A percentile compares a stretch with the other conserved stretches of the same genome.
These are phyloP conservation scores for Centrapalus pauciflorus DNA, from an alignment of 129 eudicot genomes.

Conservation along the genomic window DNA sequence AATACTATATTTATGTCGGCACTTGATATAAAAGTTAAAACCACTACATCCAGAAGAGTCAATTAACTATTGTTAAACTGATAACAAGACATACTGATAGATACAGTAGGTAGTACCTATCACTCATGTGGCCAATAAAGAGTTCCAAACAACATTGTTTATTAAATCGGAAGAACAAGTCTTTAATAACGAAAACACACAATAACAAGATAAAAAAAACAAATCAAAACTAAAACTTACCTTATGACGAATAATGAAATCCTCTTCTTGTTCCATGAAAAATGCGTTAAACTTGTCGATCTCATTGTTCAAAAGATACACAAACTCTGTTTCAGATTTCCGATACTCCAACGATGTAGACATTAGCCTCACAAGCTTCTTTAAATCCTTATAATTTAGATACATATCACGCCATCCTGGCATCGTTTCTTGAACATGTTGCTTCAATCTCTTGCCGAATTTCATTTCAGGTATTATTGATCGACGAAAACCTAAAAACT, in stretches of 20 bases:
- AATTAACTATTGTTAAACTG: no score
- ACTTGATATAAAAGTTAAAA: neutral
- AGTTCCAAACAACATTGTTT: no score
- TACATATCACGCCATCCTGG: conserved; percentile 84
- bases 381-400: conserved; percentile 72
- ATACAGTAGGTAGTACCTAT: no score
- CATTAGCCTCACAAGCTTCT: conserved; percentile 58
- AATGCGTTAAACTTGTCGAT: conserved; percentile 80
- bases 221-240: conserved; percentile 19
- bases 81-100: no score
- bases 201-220: neutral
- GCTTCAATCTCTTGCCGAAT: conserved; percentile 82
- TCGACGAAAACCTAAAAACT: conserved; percentile 3
- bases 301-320: conserved; percentile 65
- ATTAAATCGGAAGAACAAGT: neutral
- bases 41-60: no score
- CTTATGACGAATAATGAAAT: conserved; percentile 79
- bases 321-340: conserved; percentile 60
- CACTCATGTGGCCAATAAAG: no score
- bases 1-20: neutral
- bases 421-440: conserved; percentile 67
- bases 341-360: conserved; percentile 47
- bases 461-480: conserved; percentile 40
- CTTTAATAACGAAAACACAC: neutral
- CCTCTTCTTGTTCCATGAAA: conserved; percentile 93